Percentiles rank a stretch among this genome's conserved stretches.
These are phyloP conservation scores for Lentinula guzmanii DNA, from an alignment of 768 basidiomycete genomes.

Conservation along the genomic window DNA sequence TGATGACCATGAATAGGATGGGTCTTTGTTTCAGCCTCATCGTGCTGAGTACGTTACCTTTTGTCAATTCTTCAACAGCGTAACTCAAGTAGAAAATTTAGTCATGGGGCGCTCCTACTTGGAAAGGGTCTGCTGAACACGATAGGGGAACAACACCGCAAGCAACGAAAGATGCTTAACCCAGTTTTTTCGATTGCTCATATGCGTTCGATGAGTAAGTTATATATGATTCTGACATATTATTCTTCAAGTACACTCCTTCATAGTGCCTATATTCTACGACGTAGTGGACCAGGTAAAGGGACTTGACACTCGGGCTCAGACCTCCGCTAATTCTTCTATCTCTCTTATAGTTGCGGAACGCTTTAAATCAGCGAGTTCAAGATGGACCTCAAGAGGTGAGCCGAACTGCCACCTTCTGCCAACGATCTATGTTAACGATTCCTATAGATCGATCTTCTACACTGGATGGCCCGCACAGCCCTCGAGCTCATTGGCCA, in stretches of 20 bases:
- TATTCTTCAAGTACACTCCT: constrained; percentile 7
- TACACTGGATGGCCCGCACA: constrained; percentile 27
- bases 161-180: constrained; percentile 29
- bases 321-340: neutral
- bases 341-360: neutral
- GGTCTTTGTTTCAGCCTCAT: neutral
- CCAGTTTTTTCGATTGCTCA: constrained; percentile 28
- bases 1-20: neutral
- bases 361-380: neutral
- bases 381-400: neutral
- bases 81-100: neutral
- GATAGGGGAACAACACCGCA: constrained; percentile 18
- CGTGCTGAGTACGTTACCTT: neutral
- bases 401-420: neutral
- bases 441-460: constrained; percentile 18
- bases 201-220: constrained; percentile 24
- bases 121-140: neutral
- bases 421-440: neutral
- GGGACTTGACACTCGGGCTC: neutral
- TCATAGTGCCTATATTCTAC: constrained; percentile 5
- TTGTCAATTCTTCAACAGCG: neutral
- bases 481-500: constrained; percentile 32
- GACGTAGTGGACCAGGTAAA: constrained; percentile 1
- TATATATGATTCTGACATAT: constrained; percentile 17
- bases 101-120: neutral